These are phyloP conservation scores for Eleusine indica DNA, from an alignment of 176 grass and related monocot species.

Conservation along the genomic window DNA sequence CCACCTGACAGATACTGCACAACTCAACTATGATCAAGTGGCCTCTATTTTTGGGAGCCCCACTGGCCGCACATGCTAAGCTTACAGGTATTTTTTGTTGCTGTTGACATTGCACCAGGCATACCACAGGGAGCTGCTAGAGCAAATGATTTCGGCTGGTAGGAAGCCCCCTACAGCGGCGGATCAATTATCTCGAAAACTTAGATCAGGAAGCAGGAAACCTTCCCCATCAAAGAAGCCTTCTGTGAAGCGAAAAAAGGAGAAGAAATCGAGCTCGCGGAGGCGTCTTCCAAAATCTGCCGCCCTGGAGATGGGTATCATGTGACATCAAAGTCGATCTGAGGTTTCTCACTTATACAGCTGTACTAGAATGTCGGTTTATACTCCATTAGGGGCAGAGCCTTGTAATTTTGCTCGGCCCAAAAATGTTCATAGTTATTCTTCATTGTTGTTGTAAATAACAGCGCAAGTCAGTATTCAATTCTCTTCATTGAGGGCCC, in stretches of 20 bases:
- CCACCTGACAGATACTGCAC: background rate
- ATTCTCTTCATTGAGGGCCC: conserved; percentile 26
- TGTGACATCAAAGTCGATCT: background rate
- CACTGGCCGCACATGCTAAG: conserved; percentile 20
- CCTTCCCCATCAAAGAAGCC: conserved; percentile 57
- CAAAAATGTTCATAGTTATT: conserved; percentile 52
- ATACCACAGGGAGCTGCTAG: conserved; percentile 89
- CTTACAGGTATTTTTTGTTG: background rate
- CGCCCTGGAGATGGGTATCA: conserved; percentile 21
- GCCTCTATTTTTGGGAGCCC: conserved; percentile 10
- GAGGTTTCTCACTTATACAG: background rate
- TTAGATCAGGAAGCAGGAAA: conserved; percentile 41
- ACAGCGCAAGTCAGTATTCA: conserved; percentile 38
- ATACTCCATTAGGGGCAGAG: conserved; percentile 35
- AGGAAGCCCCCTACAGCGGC: conserved; percentile 33
- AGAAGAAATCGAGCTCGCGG: conserved; percentile 68
- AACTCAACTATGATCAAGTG: background rate
- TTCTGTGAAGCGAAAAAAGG: conserved; percentile 60
- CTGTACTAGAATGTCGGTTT: background rate
- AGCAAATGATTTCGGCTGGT: conserved; percentile 62
- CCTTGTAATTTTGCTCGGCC: conserved; percentile 27
- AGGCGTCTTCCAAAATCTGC: conserved; percentile 45
- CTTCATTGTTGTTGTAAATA: conserved; percentile 64
- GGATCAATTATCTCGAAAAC: conserved; percentile 34
- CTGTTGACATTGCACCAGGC: conserved; percentile 55